Evolutionary conservation across 1,284 basidiomycete genomes (phyloP).

Genomic region (Trametes versicolor): DNA sequence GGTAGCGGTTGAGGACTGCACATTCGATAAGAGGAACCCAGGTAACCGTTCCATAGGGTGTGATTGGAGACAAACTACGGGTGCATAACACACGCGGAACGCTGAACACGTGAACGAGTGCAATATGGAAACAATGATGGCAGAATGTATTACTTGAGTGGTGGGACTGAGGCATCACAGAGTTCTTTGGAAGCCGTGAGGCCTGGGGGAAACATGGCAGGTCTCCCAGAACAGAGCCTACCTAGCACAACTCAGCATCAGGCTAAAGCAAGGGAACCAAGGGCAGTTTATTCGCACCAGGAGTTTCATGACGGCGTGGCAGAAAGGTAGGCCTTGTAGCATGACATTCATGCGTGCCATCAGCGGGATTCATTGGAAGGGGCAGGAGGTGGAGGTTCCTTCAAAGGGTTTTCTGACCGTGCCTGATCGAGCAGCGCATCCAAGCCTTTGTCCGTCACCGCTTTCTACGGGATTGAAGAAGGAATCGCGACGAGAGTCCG

Average conservation of each 20-base stretch:
- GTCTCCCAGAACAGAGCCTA: background rate
- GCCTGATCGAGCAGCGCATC: slow-evolving; percentile 83
- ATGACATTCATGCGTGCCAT: background rate
- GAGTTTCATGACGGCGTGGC: background rate
- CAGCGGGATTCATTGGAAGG: slow-evolving; percentile 1
- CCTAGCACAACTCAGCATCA: background rate
- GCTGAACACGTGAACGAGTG: background rate
- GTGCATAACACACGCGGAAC: background rate
- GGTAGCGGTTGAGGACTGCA: too few species aligned
- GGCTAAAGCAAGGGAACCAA: background rate
- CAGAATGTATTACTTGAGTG: background rate
- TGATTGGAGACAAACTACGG: background rate
- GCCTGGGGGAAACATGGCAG: background rate
- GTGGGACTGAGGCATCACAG: background rate
- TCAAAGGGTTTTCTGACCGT: slow-evolving; percentile 82
- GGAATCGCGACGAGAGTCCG: background rate
- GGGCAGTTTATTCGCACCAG: background rate
- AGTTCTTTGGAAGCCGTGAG: background rate
- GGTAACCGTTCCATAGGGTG: background rate
- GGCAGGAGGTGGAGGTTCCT: slow-evolving; percentile 51
- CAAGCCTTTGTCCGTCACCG: slow-evolving; percentile 83
- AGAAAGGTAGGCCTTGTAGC: background rate
- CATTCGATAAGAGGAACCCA: background rate
- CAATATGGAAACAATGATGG: background rate
- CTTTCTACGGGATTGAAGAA: slow-evolving; percentile 62